Conservation (phyloP, 78 protist genomes). For the Chrysochromulina tobinii region DNA sequence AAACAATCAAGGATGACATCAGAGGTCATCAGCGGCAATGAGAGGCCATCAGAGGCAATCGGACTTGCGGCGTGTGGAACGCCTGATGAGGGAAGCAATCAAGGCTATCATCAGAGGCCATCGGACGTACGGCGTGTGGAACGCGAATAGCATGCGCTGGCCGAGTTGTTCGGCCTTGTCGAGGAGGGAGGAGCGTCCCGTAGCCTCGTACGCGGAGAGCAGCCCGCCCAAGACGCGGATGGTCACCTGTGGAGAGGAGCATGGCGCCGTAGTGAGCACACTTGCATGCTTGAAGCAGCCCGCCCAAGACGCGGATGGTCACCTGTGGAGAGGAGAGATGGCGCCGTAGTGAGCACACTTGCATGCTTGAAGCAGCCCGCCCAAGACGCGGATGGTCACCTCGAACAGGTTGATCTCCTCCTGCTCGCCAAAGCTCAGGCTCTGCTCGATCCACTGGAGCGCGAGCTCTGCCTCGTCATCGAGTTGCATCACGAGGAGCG, state of each 20-base stretch:
- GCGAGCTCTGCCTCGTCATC: constrained; percentile 50
- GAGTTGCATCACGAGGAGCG: constrained; percentile 68
- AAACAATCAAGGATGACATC: too few relatives aligned
- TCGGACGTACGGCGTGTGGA: constrained; percentile 28
- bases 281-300: constrained; percentile 68
- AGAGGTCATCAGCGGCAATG: too few relatives aligned
- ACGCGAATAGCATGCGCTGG: constrained; percentile 59
- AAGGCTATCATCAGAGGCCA: too few relatives aligned
- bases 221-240: constrained; percentile 85
- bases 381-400: constrained; percentile 80
- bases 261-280: constrained; percentile 59
- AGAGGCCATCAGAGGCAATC: too few relatives aligned
- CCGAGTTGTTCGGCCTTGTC: constrained; percentile 72
- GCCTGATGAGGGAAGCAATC: too few relatives aligned
- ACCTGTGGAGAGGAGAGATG: constrained; percentile 73
- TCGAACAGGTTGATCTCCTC: constrained; percentile 30
- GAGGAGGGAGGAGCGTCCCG: constrained; percentile 55
- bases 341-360: constrained; percentile 58
- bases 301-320: constrained; percentile 83
- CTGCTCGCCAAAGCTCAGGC: constrained; percentile 20
- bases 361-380: constrained; percentile 76
- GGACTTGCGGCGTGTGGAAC: too few relatives aligned
- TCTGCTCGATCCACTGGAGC: constrained; percentile 31
- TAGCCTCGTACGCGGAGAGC: constrained; percentile 68
- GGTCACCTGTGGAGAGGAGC: constrained; percentile 74